Base-by-base conservation (phyloP, 1,284 basidiomycete genomes). In the Fistulina hepatica region DNA sequence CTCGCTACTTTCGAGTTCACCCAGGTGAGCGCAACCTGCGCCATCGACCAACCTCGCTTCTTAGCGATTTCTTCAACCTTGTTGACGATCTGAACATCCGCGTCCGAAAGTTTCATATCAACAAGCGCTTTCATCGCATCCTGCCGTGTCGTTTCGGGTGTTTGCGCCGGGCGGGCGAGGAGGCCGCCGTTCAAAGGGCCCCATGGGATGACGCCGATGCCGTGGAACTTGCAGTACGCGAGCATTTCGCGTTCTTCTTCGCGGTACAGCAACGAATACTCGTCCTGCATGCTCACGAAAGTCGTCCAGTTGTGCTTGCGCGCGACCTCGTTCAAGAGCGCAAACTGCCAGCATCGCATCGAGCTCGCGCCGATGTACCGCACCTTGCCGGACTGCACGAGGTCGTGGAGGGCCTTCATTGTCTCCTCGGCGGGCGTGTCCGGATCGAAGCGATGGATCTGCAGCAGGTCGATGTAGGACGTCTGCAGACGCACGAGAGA, bases 211-310 rank as follows among this genome's bases (percentile, higher is more conserved):
- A 47, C 44, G 3, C 56, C 55, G n/a, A 54, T 49, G 7, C 52
- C 53, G 27, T 47, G 46, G 32, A 45, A 24, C 46, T 45, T 69
- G 13, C 71, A 52, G 0, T 67, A 69, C 2, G 76, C 75, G 50
- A 75, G 68, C 76, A 81, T 79, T 54, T 81, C 76, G 8, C 74
- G 60, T 50, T 77, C 76, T 44, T 79, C 76, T 46, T 81, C 76
- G n/a, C 77, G 63, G 45, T 80, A 80, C 12, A 71, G 43, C 2
- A 73, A 49, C 27, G 52, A 68, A 49, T 75, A 66, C 38, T 71
- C 73, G 51, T 79, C 78, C 52, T 84, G 81, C 79, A 82, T 81
- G 9, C 70, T 73, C 48, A 78, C 72, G 57, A 80, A 79, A 0
- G 71, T 73, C 0, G 76, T 79, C 21, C 78, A 59, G 13, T 68